Conservation (phyloP, 140 eudicot species). For the Artemisia princeps region DNA sequence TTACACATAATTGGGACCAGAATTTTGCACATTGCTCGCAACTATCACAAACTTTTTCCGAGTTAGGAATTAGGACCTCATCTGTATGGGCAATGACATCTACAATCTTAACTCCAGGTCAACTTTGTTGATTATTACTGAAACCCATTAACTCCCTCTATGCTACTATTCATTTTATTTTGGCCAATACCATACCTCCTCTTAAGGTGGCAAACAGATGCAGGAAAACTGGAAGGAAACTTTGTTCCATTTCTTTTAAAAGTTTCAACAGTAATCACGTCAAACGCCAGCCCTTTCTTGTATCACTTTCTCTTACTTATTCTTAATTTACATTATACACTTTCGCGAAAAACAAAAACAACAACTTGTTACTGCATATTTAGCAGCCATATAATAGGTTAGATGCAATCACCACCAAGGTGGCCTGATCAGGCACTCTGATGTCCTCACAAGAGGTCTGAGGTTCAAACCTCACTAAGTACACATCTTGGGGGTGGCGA, state of each 20-base stretch:
- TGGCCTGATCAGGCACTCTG: too few relatives aligned
- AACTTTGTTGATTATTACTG: neutral
- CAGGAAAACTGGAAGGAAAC: neutral
- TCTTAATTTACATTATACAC: too few relatives aligned
- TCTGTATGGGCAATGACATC: neutral
- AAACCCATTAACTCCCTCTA: neutral
- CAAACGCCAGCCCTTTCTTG: neutral
- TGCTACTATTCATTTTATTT: slow-evolving; percentile 9
- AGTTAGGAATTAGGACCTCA: slow-evolving; percentile 11
- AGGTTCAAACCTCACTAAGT: too few relatives aligned
- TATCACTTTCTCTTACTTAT: too few relatives aligned
- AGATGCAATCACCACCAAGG: too few relatives aligned
- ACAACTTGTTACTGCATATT: too few relatives aligned
- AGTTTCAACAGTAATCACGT: neutral
- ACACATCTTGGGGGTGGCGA: too few relatives aligned
- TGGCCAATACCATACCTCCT: neutral
- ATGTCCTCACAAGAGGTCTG: too few relatives aligned
- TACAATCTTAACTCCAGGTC: neutral
- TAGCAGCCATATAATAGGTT: too few relatives aligned
- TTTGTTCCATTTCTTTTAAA: neutral
- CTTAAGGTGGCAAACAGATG: neutral
- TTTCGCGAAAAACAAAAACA: too few relatives aligned
- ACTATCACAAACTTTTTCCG: neutral
- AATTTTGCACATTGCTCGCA: neutral
- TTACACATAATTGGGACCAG: neutral